A percentile compares a stretch with the other conserved stretches of the same genome.
These are phyloP conservation scores for Monosporozyma siamensis DNA, from an alignment of 805 yeast species.

Conservation along the genomic window DNA sequence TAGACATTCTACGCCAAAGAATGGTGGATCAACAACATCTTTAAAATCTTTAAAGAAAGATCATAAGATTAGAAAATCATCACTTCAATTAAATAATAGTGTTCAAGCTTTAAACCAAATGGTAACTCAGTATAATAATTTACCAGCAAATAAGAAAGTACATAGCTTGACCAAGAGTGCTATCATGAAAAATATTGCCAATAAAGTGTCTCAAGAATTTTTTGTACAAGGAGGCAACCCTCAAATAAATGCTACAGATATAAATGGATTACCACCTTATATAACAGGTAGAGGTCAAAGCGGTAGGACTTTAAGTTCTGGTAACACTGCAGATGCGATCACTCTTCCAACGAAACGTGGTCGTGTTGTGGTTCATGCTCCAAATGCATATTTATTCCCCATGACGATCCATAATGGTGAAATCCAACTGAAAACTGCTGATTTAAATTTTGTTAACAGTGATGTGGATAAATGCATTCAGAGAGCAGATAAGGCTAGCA, in stretches of 20 bases:
- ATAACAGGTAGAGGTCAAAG: no score
- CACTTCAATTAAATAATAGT: neutral
- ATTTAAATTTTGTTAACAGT: constrained; percentile 5
- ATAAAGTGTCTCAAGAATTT: neutral
- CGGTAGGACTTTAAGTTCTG: no score
- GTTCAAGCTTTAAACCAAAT: constrained; percentile 1
- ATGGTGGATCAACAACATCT: neutral
- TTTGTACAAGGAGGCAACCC: no score
- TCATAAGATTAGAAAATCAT: neutral
- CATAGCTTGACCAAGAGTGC: neutral
- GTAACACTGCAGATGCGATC: neutral
- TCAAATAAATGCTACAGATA: no score
- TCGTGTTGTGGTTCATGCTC: constrained; percentile 21
- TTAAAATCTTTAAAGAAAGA: neutral
- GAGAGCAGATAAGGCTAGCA: constrained; percentile 26
- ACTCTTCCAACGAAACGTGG: constrained; percentile 5
- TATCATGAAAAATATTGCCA: neutral
- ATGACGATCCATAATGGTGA: constrained; percentile 9
- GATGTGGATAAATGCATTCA: constrained; percentile 26
- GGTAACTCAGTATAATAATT: neutral
- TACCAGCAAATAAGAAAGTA: neutral
- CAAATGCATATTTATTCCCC: constrained; percentile 23
- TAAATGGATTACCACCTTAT: no score
- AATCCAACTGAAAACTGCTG: neutral
- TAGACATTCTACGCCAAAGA: constrained; percentile 1